Percentiles rank a stretch among this genome's conserved stretches.
phyloP scores from a whole-genome alignment of 2,329 filamentous ascomycete species.

The Paracamarosporium sp. region DNA sequence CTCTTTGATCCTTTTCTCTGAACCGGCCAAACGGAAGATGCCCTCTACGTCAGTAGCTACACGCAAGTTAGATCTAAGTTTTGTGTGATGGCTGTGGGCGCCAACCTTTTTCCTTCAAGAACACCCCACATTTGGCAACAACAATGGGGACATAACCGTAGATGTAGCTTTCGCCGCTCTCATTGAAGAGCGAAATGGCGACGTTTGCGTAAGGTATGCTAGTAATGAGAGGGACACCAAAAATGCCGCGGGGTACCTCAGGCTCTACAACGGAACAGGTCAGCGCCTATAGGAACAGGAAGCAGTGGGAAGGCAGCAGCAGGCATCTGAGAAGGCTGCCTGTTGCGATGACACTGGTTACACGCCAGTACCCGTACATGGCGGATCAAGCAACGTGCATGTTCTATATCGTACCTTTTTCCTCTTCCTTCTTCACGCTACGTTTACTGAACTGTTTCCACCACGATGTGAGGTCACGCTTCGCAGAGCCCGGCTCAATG shows the following conservation, averaged over 20 bases:
- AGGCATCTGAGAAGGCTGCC: conserved; percentile 12
- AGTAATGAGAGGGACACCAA: conserved; percentile 88
- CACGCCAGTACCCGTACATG: conserved; percentile 10
- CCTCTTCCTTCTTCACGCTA: conserved; percentile 66
- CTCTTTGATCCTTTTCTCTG: conserved; percentile 98
- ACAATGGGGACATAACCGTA: conserved; percentile 99
- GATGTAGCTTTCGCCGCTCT: conserved; percentile 92
- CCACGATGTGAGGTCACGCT: conserved; percentile 91
- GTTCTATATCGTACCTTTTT: conserved; percentile 60
- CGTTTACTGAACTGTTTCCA: conserved; percentile 90
- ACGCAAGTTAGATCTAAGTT: conserved; percentile 25
- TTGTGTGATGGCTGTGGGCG: neutral
- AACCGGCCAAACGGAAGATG: conserved; percentile 94
- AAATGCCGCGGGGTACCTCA: conserved; percentile 75
- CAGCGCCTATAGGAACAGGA: conserved; percentile 28
- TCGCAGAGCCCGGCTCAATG: conserved; percentile 76
- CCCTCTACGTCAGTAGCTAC: conserved; percentile 92
- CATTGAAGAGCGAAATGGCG: conserved; percentile 93
- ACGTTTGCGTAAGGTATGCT: conserved; percentile 99
- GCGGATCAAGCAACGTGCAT: neutral
- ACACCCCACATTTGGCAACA: conserved; percentile 97
- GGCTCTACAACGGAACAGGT: conserved; percentile 34
- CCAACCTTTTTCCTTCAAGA: conserved; percentile 94
- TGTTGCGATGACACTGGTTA: conserved; percentile 8
- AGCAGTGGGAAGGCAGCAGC: neutral